phyloP scores from a whole-genome alignment of 352 stramenopile species.

The Nothophytophthora sp. region DNA sequence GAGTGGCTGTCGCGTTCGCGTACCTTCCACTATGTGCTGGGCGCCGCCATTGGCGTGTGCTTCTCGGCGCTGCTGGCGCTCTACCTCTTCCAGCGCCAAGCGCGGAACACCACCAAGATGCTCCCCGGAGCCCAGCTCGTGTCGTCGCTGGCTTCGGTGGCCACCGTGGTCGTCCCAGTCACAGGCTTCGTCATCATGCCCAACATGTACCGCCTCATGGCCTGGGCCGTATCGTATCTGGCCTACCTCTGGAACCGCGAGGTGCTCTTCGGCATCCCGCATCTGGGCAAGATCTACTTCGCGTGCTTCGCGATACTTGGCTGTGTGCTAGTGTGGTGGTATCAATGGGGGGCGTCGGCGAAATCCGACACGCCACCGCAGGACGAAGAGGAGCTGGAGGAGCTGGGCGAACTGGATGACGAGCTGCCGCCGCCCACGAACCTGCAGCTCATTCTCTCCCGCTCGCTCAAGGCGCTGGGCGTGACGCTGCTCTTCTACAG shows the following conservation, averaged over 20 bases:
- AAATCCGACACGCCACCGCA: conserved; percentile 46
- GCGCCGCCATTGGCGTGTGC: conserved; percentile 64
- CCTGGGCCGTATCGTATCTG: conserved; percentile 63
- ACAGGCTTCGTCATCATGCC: conserved; percentile 80
- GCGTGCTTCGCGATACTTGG: conserved; percentile 75
- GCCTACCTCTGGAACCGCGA: conserved; percentile 71
- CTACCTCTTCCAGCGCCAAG: conserved; percentile 83
- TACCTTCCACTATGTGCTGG: conserved; percentile 80
- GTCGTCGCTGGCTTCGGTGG: conserved; percentile 65
- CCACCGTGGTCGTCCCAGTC: conserved; percentile 72
- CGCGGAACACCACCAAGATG: conserved; percentile 64
- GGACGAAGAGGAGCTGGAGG: conserved; percentile 65
- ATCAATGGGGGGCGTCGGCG: conserved; percentile 74
- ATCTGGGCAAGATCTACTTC: conserved; percentile 89
- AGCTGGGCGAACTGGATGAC: conserved; percentile 69
- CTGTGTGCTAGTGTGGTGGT: conserved; percentile 82
- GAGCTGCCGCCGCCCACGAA: conserved; percentile 57
- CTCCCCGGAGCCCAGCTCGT: conserved; percentile 71
- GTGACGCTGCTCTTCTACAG: conserved; percentile 80
- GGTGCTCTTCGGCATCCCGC: conserved; percentile 69
- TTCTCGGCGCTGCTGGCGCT: conserved; percentile 77
- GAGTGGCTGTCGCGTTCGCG: conserved; percentile 65
- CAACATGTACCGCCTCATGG: conserved; percentile 62
- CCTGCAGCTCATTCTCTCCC: conserved; percentile 63
- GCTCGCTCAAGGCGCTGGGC: conserved; percentile 55